A percentile compares a stretch with the other conserved stretches of the same genome.
Conservation (phyloP, 2,329 filamentous ascomycete genomes). For the Penicillium paneum region DNA sequence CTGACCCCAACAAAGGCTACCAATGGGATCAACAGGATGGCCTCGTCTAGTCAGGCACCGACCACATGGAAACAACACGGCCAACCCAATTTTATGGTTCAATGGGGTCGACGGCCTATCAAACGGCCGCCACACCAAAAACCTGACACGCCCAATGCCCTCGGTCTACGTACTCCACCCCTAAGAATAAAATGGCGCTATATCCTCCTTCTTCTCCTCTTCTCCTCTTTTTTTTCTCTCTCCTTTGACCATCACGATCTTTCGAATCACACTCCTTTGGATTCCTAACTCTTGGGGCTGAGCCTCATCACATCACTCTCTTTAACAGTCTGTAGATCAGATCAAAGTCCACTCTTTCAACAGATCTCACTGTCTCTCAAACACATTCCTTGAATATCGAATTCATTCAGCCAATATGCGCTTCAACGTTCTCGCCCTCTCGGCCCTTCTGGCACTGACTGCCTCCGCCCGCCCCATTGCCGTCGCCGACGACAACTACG, state of each 20-base stretch:
- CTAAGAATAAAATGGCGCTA: slow-evolving; percentile 7
- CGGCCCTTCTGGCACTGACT: slow-evolving; percentile 10
- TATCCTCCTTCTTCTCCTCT: background rate
- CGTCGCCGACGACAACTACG: background rate
- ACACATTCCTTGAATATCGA: background rate
- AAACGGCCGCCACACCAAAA: background rate
- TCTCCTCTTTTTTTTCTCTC: background rate
- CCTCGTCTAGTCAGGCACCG: background rate
- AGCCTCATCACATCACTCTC: slow-evolving; percentile 3
- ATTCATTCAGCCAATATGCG: slow-evolving; percentile 7
- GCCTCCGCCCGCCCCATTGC: slow-evolving; percentile 12
- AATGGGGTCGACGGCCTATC: background rate
- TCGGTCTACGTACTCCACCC: background rate
- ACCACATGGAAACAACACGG: slow-evolving; percentile 4
- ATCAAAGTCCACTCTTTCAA: slow-evolving; percentile 2
- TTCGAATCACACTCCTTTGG: slow-evolving; percentile 10
- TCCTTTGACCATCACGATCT: slow-evolving; percentile 2
- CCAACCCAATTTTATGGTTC: background rate
- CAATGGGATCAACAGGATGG: background rate
- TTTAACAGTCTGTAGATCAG: slow-evolving; percentile 12
- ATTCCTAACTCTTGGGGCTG: slow-evolving; percentile 3
- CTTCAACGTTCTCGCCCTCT: slow-evolving; percentile 11
- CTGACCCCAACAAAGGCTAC: background rate
- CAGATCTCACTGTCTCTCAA: background rate
- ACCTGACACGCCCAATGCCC: slow-evolving; percentile 1